Conservation (phyloP, 2,329 filamentous ascomycete genomes). For the Calonectria hawksworthii region DNA sequence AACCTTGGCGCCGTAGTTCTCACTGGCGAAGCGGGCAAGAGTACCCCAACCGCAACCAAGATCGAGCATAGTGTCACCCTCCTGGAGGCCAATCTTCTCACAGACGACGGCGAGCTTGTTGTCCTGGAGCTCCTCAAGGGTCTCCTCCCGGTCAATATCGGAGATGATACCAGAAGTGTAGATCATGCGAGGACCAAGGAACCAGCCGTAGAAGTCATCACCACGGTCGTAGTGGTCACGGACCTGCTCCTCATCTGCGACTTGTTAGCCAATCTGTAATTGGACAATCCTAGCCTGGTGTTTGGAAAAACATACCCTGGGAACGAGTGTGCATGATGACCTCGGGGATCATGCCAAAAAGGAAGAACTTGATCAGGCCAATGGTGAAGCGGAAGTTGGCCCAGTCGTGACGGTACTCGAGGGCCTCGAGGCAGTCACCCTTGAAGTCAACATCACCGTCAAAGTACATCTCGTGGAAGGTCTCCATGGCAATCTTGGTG, state of each 20-base stretch:
- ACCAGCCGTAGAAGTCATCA: slow-evolving; percentile 99
- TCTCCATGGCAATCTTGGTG: slow-evolving; percentile 90
- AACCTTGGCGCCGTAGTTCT: slow-evolving; percentile 88
- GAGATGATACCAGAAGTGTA: slow-evolving; percentile 97
- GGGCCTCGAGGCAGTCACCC: slow-evolving; percentile 87
- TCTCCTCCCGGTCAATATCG: slow-evolving; percentile 88
- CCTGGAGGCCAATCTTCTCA: slow-evolving; percentile 90
- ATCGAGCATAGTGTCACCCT: slow-evolving; percentile 87
- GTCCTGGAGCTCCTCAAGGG: slow-evolving; percentile 94
- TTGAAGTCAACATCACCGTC: slow-evolving; percentile 96
- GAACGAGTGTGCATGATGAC: slow-evolving; percentile 93
- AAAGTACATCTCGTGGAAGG: slow-evolving; percentile 98
- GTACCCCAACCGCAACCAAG: slow-evolving; percentile 99
- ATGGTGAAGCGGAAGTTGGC: slow-evolving; percentile 93
- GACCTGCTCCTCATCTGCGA: slow-evolving; percentile 88
- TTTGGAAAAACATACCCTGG: slow-evolving; percentile 67
- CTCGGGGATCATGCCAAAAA: slow-evolving; percentile 90
- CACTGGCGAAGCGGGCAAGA: slow-evolving; percentile 90
- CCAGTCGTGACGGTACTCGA: slow-evolving; percentile 98
- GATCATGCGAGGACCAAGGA: slow-evolving; percentile 98
- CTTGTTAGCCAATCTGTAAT: slow-evolving; percentile 26
- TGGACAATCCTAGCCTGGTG: not conserved
- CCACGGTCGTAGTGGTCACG: slow-evolving; percentile 98
- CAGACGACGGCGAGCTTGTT: slow-evolving; percentile 97
- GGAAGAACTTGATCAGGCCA: slow-evolving; percentile 87